These are phyloP conservation scores for Avena sativa DNA, from an alignment of 176 grass and related monocot species.

Conservation along the genomic window DNA sequence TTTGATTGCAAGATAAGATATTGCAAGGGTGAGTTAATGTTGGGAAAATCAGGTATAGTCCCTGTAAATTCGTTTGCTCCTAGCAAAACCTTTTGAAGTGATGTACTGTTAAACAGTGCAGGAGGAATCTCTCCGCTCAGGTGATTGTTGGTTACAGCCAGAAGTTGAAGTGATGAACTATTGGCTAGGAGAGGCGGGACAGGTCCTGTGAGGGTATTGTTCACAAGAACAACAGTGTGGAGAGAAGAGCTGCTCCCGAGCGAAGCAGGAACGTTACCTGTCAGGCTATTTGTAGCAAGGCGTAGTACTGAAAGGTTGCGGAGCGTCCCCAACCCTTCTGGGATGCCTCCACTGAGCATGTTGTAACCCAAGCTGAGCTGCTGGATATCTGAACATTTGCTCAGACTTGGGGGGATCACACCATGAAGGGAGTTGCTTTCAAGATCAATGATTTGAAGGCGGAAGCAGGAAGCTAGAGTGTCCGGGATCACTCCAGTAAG, in stretches of 20 bases:
- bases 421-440: conserved; percentile 21
- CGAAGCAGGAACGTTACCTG: conserved; percentile 23
- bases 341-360: conserved; percentile 25
- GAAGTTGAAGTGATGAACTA: background rate
- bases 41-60: background rate
- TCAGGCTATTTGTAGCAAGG: conserved; percentile 30
- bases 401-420: conserved; percentile 43
- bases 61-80: conserved; percentile 20
- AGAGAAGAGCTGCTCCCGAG: conserved; percentile 32
- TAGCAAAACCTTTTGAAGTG: background rate
- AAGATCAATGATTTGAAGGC: conserved; percentile 48
- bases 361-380: background rate
- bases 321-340: conserved; percentile 28
- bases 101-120: conserved; percentile 32
- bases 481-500: conserved; percentile 36
- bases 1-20: conserved; percentile 38
- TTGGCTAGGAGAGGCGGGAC: conserved; percentile 38
- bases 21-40: background rate
- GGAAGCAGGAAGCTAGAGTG: conserved; percentile 1
- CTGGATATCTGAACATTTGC: conserved; percentile 30
- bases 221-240: background rate
- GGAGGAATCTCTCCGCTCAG: conserved; percentile 43
- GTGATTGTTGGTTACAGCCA: conserved; percentile 35
- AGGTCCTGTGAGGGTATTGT: conserved; percentile 40
- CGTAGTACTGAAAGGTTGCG: conserved; percentile 34